phyloP scores from a whole-genome alignment of 208 protist genomes.

The Trypanosoma cruzi region DNA sequence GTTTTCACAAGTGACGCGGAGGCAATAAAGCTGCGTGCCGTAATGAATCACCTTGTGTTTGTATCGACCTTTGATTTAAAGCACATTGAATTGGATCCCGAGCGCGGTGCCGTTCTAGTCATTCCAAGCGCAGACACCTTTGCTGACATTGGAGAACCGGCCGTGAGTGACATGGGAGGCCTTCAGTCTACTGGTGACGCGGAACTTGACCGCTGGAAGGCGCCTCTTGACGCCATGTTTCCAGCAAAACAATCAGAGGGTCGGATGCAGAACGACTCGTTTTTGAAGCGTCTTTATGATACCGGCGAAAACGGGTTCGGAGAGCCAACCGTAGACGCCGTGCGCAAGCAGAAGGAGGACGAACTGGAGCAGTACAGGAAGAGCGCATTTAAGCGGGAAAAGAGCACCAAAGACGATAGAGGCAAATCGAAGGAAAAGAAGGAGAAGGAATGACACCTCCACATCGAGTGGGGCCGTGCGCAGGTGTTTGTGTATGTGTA shows the following conservation, averaged over 20 bases:
- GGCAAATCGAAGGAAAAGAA: neutral
- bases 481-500: neutral
- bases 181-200: slow-evolving; percentile 60
- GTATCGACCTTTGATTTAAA: slow-evolving; percentile 71
- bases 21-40: slow-evolving; percentile 53
- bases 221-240: slow-evolving; percentile 72
- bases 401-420: neutral
- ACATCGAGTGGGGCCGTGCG: neutral
- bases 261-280: slow-evolving; percentile 53
- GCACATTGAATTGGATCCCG: slow-evolving; percentile 72
- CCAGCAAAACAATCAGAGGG: slow-evolving; percentile 44
- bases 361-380: slow-evolving; percentile 45
- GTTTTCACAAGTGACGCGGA: slow-evolving; percentile 72
- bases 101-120: slow-evolving; percentile 66
- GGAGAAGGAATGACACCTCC: neutral
- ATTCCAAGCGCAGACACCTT: slow-evolving; percentile 84
- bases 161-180: slow-evolving; percentile 29
- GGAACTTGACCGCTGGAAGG: slow-evolving; percentile 86
- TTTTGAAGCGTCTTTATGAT: slow-evolving; percentile 73
- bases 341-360: slow-evolving; percentile 89
- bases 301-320: slow-evolving; percentile 65
- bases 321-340: slow-evolving; percentile 77
- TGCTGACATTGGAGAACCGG: slow-evolving; percentile 76
- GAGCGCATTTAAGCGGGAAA: slow-evolving; percentile 47
- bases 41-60: slow-evolving; percentile 83